These are phyloP conservation scores for Hypoxylon sp. DNA, from an alignment of 2,329 filamentous ascomycete species.

Conservation along the genomic window DNA sequence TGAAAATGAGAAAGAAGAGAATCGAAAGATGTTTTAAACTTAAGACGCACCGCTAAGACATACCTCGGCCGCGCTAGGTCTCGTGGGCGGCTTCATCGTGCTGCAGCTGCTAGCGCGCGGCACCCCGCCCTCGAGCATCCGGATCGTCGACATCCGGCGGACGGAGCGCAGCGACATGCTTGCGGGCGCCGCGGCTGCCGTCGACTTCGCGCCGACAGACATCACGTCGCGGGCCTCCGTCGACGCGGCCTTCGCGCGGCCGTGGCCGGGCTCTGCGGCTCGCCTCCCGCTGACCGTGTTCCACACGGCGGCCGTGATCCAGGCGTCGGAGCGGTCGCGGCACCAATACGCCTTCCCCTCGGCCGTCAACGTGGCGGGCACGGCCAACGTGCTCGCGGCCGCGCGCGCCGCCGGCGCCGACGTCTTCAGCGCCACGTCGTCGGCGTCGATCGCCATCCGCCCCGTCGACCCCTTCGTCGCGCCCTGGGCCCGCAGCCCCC, in stretches of 20 bases:
- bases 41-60: no score
- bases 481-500: slow-evolving; percentile 53
- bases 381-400: slow-evolving; percentile 57
- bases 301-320: slow-evolving; percentile 64
- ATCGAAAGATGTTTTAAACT: slow-evolving; percentile 1
- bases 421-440: slow-evolving; percentile 62
- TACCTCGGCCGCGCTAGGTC: slow-evolving; percentile 48
- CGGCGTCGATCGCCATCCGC: slow-evolving; percentile 53
- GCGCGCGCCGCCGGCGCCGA: slow-evolving; percentile 56
- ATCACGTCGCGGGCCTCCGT: slow-evolving; percentile 57
- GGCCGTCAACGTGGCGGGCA: slow-evolving; percentile 60
- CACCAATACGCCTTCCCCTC: slow-evolving; percentile 55
- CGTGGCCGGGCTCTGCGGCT: slow-evolving; percentile 55
- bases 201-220: slow-evolving; percentile 58
- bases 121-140: slow-evolving; percentile 58
- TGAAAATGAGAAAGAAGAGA: no score
- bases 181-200: slow-evolving; percentile 44
- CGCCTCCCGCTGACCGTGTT: slow-evolving; percentile 62
- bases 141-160: slow-evolving; percentile 59
- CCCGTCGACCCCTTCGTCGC: slow-evolving; percentile 42
- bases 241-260: slow-evolving; percentile 53
- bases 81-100: slow-evolving; percentile 64
- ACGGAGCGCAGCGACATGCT: slow-evolving; percentile 54
- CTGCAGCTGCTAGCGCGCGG: slow-evolving; percentile 62
- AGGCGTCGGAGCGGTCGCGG: slow-evolving; percentile 57